Conservation (phyloP, 116 monocot species). For the Zostera marina region DNA sequence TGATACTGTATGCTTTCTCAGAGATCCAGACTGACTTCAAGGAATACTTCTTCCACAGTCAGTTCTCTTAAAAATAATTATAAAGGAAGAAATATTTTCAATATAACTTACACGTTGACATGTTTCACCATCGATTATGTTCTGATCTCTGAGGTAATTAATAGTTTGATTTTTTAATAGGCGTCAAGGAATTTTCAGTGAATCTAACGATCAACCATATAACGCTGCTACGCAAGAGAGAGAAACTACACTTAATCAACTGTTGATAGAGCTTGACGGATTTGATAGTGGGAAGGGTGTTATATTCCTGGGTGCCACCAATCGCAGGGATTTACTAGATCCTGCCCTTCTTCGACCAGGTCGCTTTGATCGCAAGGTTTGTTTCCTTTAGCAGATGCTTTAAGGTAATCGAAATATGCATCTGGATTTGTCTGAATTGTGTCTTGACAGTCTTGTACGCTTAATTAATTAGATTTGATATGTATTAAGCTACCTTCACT, state of each 20-base stretch:
- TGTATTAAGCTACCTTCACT: too few species aligned
- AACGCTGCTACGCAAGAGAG: conserved; percentile 91
- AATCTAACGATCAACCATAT: conserved; percentile 53
- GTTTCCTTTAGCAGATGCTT: conserved; percentile 1
- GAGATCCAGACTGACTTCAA: too few species aligned
- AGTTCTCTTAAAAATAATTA: too few species aligned
- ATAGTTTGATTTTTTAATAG: conserved; percentile 12
- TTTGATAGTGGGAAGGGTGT: conserved; percentile 93
- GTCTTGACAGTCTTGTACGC: neutral
- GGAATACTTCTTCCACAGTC: too few species aligned
- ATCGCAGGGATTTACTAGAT: conserved; percentile 86
- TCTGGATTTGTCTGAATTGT: neutral
- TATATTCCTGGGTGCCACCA: conserved; percentile 83
- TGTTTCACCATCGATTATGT: neutral
- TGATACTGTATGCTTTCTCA: too few species aligned
- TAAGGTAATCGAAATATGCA: neutral
- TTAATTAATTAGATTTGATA: too few species aligned
- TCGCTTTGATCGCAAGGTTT: conserved; percentile 84
- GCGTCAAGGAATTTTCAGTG: conserved; percentile 77
- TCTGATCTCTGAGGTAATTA: neutral
- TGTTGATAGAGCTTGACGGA: conserved; percentile 82
- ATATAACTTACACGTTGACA: neutral
- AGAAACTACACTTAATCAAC: conserved; percentile 82
- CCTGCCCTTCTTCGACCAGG: conserved; percentile 87
- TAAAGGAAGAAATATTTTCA: neutral